Evolutionary conservation across 129 eudicot species (phyloP).

Genomic region (Flaveria trinervia): DNA sequence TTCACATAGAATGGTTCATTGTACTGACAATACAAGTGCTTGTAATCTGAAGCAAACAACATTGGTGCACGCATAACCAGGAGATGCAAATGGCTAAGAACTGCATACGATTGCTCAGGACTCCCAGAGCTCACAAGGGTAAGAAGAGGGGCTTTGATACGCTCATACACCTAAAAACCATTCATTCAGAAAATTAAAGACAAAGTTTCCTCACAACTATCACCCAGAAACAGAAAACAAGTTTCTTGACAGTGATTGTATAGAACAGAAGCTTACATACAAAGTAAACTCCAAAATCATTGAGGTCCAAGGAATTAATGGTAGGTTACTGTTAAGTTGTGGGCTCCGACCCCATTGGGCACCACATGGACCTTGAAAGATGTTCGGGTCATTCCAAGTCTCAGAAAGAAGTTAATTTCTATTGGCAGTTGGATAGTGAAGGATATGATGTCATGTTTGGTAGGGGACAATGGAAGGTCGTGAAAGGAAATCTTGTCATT

Average conservation of each 20-base stretch:
- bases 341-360: too few relatives aligned
- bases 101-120: slow-evolving; percentile 93
- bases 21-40: slow-evolving; percentile 93
- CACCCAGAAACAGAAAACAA: slow-evolving; percentile 14
- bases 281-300: slow-evolving; percentile 13
- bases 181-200: neutral
- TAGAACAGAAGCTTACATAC: neutral
- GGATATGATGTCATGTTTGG: too few relatives aligned
- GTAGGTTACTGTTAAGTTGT: too few relatives aligned
- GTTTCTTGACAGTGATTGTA: neutral
- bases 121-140: slow-evolving; percentile 95
- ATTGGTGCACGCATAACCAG: slow-evolving; percentile 97
- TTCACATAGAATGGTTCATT: slow-evolving; percentile 96
- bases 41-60: slow-evolving; percentile 93
- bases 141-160: slow-evolving; percentile 92
- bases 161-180: slow-evolving; percentile 75
- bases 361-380: too few relatives aligned
- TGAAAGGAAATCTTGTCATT: too few relatives aligned
- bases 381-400: too few relatives aligned
- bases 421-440: too few relatives aligned
- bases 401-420: too few relatives aligned
- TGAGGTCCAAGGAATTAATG: neutral
- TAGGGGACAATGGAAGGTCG: too few relatives aligned
- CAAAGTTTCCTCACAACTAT: neutral
- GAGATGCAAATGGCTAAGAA: slow-evolving; percentile 89